phyloP scores from a whole-genome alignment of 2,329 filamentous ascomycete species.

The Fusarium lyarnte region DNA sequence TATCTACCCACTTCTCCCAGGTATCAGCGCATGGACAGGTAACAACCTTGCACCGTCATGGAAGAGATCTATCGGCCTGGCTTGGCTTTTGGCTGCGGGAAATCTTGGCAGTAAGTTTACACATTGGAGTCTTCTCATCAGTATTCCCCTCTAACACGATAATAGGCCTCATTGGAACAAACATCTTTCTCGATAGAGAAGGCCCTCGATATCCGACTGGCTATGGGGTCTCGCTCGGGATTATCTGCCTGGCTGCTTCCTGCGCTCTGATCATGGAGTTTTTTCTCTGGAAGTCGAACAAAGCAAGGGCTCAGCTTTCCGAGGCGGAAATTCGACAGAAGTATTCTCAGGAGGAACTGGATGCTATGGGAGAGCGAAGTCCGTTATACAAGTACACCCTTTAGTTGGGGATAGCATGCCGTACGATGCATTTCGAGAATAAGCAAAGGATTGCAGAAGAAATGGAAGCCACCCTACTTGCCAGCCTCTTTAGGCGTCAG shows the following conservation, averaged over 20 bases:
- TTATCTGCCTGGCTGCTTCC: conserved; percentile 24
- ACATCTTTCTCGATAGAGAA: conserved; percentile 51
- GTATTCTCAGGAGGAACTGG: conserved; percentile 26
- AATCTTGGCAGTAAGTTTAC: conserved; percentile 37
- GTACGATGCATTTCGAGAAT: too few species aligned
- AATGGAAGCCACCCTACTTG: too few species aligned
- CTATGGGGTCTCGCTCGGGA: conserved; percentile 48
- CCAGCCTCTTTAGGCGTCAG: too few species aligned
- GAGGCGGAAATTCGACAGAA: conserved; percentile 14
- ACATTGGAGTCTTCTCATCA: not conserved
- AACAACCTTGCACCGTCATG: conserved; percentile 40
- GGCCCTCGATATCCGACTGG: conserved; percentile 50
- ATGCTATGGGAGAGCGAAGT: conserved; percentile 30
- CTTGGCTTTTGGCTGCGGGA: conserved; percentile 34
- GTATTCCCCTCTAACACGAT: not conserved
- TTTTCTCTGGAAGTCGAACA: conserved; percentile 22
- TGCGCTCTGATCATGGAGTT: conserved; percentile 26
- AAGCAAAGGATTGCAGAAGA: too few species aligned
- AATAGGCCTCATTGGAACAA: conserved; percentile 46
- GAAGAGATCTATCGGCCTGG: conserved; percentile 41
- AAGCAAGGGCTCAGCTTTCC: not conserved
- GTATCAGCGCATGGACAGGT: conserved; percentile 37
- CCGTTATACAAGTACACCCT: conserved; percentile 27
- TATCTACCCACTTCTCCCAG: conserved; percentile 47
- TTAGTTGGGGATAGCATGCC: too few species aligned